These are phyloP conservation scores for Aspergillus pseudonomiae DNA, from an alignment of 2,329 filamentous ascomycete genomes.

Conservation along the genomic window DNA sequence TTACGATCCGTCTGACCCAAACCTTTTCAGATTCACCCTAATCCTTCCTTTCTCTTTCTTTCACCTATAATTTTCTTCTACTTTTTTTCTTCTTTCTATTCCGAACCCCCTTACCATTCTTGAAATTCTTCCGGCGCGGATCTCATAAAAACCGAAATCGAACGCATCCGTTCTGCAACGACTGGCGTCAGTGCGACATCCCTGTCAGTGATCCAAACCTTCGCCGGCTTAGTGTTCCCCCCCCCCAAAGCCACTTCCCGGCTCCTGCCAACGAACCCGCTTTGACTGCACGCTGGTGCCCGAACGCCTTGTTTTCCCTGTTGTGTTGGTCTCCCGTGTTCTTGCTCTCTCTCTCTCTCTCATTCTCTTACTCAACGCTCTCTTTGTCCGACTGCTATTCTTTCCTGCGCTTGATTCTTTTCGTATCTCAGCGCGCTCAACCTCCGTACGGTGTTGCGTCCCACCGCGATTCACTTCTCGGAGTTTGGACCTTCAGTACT, in stretches of 20 bases:
- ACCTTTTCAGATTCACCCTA: conserved; percentile 1
- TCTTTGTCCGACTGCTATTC: conserved; percentile 1
- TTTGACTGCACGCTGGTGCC: conserved; percentile 36
- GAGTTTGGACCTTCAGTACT: not conserved
- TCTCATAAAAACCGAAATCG: conserved; percentile 8
- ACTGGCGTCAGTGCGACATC: conserved; percentile 34
- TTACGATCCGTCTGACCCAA: not conserved
- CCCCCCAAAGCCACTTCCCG: conserved; percentile 31
- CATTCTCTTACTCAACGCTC: not conserved
- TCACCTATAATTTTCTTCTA: not conserved
- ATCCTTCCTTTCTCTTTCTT: not conserved
- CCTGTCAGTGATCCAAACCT: conserved; percentile 36
- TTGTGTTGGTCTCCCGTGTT: conserved; percentile 28
- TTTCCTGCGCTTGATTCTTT: not conserved
- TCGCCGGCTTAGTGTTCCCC: conserved; percentile 20
- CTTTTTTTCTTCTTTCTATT: not conserved
- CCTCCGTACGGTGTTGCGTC: conserved; percentile 1
- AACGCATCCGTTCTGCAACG: conserved; percentile 20
- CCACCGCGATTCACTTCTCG: conserved; percentile 5
- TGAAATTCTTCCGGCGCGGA: not conserved
- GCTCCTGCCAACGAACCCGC: conserved; percentile 33
- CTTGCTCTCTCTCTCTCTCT: conserved; percentile 4
- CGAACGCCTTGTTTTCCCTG: conserved; percentile 39
- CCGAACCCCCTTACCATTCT: not conserved
- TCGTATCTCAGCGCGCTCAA: conserved; percentile 3